Evolutionary conservation across 75 land plant species (phyloP), one percentile per base, ranked within the genome.

Genomic region (Pinus albicaulis): DNA sequence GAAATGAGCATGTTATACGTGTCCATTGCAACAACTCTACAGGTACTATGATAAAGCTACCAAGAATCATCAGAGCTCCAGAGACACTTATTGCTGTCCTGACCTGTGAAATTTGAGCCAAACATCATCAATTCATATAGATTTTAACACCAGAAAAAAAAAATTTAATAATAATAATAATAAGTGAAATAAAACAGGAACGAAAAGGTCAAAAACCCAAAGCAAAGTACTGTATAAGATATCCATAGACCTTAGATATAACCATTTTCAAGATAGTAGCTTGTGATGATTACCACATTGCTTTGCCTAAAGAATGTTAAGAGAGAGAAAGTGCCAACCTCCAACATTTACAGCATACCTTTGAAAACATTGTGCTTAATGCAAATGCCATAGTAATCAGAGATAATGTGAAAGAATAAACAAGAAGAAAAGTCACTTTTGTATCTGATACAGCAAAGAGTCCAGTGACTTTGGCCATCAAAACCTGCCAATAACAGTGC

Each of bases 21-120:
- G 82, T 58, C 23, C 71, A 66, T 25, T 80, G 80, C 55, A 80
- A 70, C 53, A 80, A 56, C 53, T 80, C 82, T 26, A 80, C 78
- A 5, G 82, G 82, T 34, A 80, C 79, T 68, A 80, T 78, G 48
- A 76, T 78, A 55, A 80, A 55, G 80, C 82, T 80, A 57, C 82
- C 69, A 68, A 77, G 65, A 65, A 80, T 38, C 80, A 80, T 78
- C 22, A 80, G 73, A 56, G 71, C 55, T 57, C 80, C 82, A 55
- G 82, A 80, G 12, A 80, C 79, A 64, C 72, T 69, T 34, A 66
- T 34, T 80, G 82, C 82, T 55, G 73, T 65, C 55, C 59, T 79
- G 68, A 78, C 82, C 82, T 80, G 82, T 62, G 24, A 61, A n/a
- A 44, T 4, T 20, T 25, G 41, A 31, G 57, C 26, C 58, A 55